These are phyloP conservation scores for Fusarium chlamydosporum DNA, from an alignment of 2,329 filamentous ascomycete species.

Conservation along the genomic window DNA sequence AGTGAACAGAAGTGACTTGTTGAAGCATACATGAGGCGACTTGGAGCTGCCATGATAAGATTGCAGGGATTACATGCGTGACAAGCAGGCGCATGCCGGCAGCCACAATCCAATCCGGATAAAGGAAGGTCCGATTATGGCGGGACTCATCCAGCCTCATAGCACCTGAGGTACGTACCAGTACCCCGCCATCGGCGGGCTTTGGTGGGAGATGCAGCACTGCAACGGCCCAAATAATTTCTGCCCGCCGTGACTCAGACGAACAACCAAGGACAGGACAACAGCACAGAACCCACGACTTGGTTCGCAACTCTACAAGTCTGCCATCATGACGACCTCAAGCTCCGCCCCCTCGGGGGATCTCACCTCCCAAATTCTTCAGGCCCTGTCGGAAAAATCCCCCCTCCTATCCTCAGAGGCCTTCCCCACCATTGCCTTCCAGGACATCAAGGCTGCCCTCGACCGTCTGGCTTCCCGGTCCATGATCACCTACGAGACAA, in stretches of 20 bases:
- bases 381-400: conserved; percentile 73
- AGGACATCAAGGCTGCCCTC: conserved; percentile 85
- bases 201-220: conserved; percentile 41
- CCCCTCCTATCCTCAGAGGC: conserved; percentile 77
- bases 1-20: conserved; percentile 24
- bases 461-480: conserved; percentile 86
- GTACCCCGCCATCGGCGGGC: conserved; percentile 48
- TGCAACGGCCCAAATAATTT: conserved; percentile 46
- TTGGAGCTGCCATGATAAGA: conserved; percentile 46
- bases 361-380: conserved; percentile 74
- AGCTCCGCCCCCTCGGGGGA: conserved; percentile 63
- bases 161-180: conserved; percentile 26
- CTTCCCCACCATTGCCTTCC: conserved; percentile 76
- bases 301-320: conserved; percentile 29
- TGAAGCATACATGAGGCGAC: conserved; percentile 41
- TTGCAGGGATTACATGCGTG: conserved; percentile 44
- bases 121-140: conserved; percentile 33
- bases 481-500: conserved; percentile 88
- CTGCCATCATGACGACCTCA: conserved; percentile 60
- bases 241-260: conserved; percentile 49
- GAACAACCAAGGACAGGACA: conserved; percentile 33
- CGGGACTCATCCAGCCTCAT: conserved; percentile 13
- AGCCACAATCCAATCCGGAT: conserved; percentile 23
- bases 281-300: conserved; percentile 27
- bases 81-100: conserved; percentile 18